phyloP scores from a whole-genome alignment of 163 green algal species.

The Volvox carteri region DNA sequence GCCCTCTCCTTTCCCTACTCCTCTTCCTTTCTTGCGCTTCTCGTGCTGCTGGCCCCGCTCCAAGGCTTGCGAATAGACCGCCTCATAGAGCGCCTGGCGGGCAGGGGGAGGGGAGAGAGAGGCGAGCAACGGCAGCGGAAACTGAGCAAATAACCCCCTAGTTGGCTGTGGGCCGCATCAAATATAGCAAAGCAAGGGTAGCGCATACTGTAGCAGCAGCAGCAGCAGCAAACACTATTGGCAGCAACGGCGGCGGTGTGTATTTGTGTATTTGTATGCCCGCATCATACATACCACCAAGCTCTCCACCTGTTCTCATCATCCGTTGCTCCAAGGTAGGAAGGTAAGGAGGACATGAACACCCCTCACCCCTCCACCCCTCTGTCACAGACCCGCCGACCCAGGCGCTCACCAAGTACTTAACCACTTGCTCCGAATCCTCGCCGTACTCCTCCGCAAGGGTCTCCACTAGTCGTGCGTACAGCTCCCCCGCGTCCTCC shows the following conservation, averaged over 20 bases:
- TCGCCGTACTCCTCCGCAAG: constrained; percentile 20
- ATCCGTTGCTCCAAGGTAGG: too few species aligned
- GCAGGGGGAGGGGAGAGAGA: not conserved
- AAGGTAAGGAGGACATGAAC: too few species aligned
- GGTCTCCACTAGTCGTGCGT: constrained; percentile 27
- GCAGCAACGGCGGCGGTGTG: too few species aligned
- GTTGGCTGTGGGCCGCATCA: too few species aligned
- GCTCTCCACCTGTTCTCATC: not conserved
- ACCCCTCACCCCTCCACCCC: not conserved
- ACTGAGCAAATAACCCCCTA: too few species aligned
- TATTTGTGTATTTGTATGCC: not conserved
- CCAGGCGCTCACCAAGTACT: constrained; percentile 19
- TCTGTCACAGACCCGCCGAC: not conserved
- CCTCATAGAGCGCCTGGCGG: constrained; percentile 21
- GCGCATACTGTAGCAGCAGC: too few species aligned
- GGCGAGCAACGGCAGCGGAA: not conserved
- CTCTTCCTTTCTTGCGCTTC: not conserved
- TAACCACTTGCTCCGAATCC: not conserved
- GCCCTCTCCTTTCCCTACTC: not conserved
- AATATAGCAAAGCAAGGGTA: too few species aligned
- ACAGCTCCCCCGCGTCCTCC: constrained; percentile 41
- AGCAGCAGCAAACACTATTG: too few species aligned
- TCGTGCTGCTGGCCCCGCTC: not conserved
- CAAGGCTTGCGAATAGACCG: not conserved
- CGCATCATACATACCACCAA: not conserved